Evolutionary conservation across 2,329 filamentous ascomycete species (phyloP), one percentile per base, ranked within the genome.

Genomic region (Penicillium aurantiogriseum): DNA sequence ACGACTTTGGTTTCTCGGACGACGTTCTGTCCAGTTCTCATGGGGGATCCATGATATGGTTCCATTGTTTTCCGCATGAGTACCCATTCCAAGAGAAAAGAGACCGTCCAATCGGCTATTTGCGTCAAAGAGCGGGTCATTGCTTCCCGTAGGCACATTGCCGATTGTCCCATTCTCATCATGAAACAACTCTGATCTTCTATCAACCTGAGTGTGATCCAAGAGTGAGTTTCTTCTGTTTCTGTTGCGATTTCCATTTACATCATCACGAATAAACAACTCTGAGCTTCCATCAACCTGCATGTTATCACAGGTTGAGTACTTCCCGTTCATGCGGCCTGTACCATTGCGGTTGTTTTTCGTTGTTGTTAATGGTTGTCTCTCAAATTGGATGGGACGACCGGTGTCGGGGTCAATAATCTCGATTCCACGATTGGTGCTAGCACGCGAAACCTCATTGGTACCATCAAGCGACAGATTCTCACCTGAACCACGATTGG

Each of bases 361-460:
- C 33, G 48, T 5, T 31, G 29, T 5, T 21, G 17, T 44, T 15
- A 25, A 19, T 17, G 9, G n/a, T 29, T 36, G 17, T 11, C 39
- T 27, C 31, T 52, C 40, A n/a, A 52, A 36, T 36, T 36, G 17
- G 8, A 52, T 52, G 1, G 40, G 50, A 27, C 27, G 21, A 9
- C 53, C 47, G 29, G 53, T 56, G 4, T 25, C 4, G 2, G 53
- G 53, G 19, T 56, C 33, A 25, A 51, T 44, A 10, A 56, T 56
- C 2, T 40, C 38, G 5, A 56, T 27, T 7, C 39, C 11, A 35
- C 53, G 53, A 19, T 44, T 36, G 5, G 7, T 23, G 9, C 25
- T 48, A 4, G 27, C 7, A 25, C 19, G 36, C 27, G n/a, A 27
- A 36, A 29, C 9, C 15, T 49, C 36, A 17, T 10, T 45, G 27